Evolutionary conservation across 1,284 basidiomycete species (phyloP), one percentile per base, ranked within the genome.

Genomic region (Leccinum huronense): DNA sequence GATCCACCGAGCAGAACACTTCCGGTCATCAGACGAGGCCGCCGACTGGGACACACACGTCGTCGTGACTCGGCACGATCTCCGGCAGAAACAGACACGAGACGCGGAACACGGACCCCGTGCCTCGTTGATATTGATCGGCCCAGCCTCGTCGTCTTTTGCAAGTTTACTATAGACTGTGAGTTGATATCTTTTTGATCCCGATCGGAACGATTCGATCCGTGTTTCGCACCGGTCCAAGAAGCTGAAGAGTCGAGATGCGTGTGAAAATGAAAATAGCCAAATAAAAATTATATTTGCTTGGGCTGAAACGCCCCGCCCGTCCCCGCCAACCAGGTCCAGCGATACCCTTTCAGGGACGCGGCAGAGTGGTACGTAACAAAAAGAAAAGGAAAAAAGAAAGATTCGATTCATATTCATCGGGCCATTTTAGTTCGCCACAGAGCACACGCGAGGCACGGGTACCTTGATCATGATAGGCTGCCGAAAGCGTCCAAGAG

Each of bases 361-460:
- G 51, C 51, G 23, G 51, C 10, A 6, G n/a, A 23, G 19, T 23
- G 19, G 45, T 48, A 48, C 45, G 45, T 48, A 48, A 48, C 23
- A 23, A 48, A 42, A 48, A 19, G 45, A 48, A 48, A 48, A 48
- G 45, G 45, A 48, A 48, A 48, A 48, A 48, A 23, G 45, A 48
- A 48, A 23, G 45, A 48, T 48, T 19, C 45, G 19, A 48, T 48
- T 48, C 45, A 48, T 48, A 19, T n/a, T 45, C 1, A 10, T 19
- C 19, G 45, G 45, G 45, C 7, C 30, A 55, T 55, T 31, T 30
- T 31, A 11, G 27, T 31, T 55, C 16, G 54, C 27, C 54, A 31
- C 16, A 33, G 19, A n/a, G 54, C 30, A 33, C 31, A 33, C 54
- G 54, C 54, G 54, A 33, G 63, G 63, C 57, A 65, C 63, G 27